Evolutionary conservation across 768 basidiomycete species (phyloP).

Genomic region (Mycena latifolia): DNA sequence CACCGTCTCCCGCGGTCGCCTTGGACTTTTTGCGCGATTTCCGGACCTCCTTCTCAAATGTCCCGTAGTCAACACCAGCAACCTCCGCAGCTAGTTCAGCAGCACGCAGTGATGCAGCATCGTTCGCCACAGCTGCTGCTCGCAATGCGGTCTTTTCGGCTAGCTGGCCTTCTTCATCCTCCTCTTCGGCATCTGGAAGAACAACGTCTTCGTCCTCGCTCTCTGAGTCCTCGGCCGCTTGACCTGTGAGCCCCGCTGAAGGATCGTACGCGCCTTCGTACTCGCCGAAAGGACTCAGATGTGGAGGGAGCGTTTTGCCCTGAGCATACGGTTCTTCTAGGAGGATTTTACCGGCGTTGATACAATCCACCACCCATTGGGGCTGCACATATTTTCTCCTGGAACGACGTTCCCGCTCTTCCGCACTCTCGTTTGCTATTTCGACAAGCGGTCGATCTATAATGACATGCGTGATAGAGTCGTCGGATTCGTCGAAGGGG

Average conservation of each 20-base stretch:
- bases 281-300: conserved; percentile 95
- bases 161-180: conserved; percentile 40
- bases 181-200: conserved; percentile 42
- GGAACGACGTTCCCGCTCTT: conserved; percentile 70
- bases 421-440: conserved; percentile 61
- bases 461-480: conserved; percentile 93
- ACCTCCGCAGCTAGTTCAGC: conserved; percentile 95
- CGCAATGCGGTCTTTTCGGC: conserved; percentile 44
- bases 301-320: conserved; percentile 90
- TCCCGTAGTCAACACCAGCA: conserved; percentile 82
- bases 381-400: conserved; percentile 94
- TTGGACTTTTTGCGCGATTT: conserved; percentile 63
- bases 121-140: conserved; percentile 54
- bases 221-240: conserved; percentile 48
- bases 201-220: conserved; percentile 47
- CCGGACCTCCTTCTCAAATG: conserved; percentile 82
- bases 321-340: conserved; percentile 89
- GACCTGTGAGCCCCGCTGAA: conserved; percentile 51
- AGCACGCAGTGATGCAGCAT: conserved; percentile 79
- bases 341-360: conserved; percentile 88
- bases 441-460: conserved; percentile 86
- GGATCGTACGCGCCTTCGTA: conserved; percentile 84
- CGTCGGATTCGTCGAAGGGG: conserved; percentile 81
- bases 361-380: conserved; percentile 97
- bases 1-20: conserved; percentile 43